Conservation (phyloP, 176 grass and related monocot genomes). For the Ampelocalamus luodianensis region DNA sequence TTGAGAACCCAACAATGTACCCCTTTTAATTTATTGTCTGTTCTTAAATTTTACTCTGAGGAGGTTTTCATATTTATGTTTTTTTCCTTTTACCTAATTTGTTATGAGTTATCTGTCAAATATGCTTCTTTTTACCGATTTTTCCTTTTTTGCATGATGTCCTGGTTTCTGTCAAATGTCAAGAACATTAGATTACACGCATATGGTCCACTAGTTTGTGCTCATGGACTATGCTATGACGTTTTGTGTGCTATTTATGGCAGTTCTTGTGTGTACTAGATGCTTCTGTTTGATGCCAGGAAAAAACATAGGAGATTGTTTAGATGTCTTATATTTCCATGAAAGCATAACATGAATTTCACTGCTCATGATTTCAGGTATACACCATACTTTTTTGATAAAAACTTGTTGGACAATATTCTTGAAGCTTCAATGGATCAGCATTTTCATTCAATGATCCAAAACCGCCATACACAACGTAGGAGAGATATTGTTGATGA, state of each 20-base stretch:
- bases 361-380: conserved; percentile 64
- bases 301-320: background rate
- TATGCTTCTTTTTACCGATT: conserved; percentile 18
- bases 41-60: background rate
- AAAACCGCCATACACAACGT: conserved; percentile 68
- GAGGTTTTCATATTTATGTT: conserved; percentile 9
- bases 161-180: conserved; percentile 8
- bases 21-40: background rate
- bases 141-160: background rate
- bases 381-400: conserved; percentile 97
- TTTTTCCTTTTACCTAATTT: background rate
- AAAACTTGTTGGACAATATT: conserved; percentile 92
- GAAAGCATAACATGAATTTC: conserved; percentile 11
- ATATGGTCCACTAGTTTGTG: conserved; percentile 8
- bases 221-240: background rate
- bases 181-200: background rate
- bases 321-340: conserved; percentile 7
- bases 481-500: conserved; percentile 76
- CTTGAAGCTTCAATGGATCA: conserved; percentile 96
- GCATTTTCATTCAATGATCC: conserved; percentile 78
- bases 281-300: background rate
- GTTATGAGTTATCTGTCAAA: background rate
- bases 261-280: background rate
- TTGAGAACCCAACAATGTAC: conserved; percentile 13
- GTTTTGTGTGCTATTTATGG: conserved; percentile 9